Percentiles rank a stretch among this genome's conserved stretches.
These are phyloP conservation scores for Candida ascalaphidarum DNA, from an alignment of 805 yeast genomes.

Conservation along the genomic window DNA sequence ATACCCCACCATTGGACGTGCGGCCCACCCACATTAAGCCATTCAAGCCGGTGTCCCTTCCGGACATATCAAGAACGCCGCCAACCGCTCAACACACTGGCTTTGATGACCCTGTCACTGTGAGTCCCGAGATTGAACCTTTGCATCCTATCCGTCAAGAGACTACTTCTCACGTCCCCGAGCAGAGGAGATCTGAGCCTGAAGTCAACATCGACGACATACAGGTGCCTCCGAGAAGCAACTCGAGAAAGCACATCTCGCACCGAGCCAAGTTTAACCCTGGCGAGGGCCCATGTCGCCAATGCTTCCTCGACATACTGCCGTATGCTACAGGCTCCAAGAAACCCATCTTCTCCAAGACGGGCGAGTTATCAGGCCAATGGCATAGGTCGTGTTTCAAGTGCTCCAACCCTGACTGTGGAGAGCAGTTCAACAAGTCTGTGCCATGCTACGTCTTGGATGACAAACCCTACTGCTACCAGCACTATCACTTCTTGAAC, in stretches of 20 bases:
- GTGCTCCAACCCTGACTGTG: conserved; percentile 53
- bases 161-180: too few species aligned
- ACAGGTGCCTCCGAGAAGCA: neutral
- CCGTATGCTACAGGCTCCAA: conserved; percentile 26
- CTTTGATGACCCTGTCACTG: too few species aligned
- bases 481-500: conserved; percentile 69
- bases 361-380: conserved; percentile 78
- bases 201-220: conserved; percentile 3
- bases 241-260: conserved; percentile 2
- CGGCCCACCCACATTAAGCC: neutral
- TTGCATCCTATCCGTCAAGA: too few species aligned
- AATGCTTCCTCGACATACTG: conserved; percentile 48
- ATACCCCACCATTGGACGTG: too few species aligned
- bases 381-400: conserved; percentile 89
- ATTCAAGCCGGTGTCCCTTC: neutral
- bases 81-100: too few species aligned
- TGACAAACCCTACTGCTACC: conserved; percentile 76
- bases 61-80: conserved; percentile 2
- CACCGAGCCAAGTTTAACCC: conserved; percentile 33
- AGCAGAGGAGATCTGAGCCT: neutral
- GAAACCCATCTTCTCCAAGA: conserved; percentile 76
- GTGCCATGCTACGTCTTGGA: conserved; percentile 67
- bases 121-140: too few species aligned
- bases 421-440: conserved; percentile 45
- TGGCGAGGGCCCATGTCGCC: conserved; percentile 78